Conservation (phyloP, 2,329 filamentous ascomycete species). For the Paraphaeosphaeria sporulosa region DNA sequence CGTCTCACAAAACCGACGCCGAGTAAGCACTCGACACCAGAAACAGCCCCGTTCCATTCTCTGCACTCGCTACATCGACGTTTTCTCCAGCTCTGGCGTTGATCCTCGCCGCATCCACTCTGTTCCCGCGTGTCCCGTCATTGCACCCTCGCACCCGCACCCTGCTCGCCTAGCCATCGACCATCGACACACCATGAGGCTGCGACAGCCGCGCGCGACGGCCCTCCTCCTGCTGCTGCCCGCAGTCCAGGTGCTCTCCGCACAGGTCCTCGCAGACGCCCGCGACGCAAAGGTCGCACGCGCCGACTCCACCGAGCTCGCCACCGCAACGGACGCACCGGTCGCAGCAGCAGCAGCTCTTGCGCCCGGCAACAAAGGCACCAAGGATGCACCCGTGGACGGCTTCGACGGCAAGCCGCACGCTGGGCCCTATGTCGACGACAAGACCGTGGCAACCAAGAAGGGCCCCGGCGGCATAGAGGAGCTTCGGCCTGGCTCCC, state of each 20-base stretch:
- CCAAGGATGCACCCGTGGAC: constrained; percentile 87
- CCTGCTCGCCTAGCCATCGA: constrained; percentile 19
- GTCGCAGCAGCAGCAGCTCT: constrained; percentile 23
- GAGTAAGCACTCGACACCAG: constrained; percentile 1
- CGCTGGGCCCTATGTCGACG: constrained; percentile 79
- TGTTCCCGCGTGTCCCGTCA: constrained; percentile 17
- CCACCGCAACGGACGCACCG: constrained; percentile 27
- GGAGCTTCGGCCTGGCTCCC: constrained; percentile 46
- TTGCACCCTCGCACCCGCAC: not conserved
- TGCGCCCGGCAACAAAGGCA: constrained; percentile 53
- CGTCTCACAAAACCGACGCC: constrained; percentile 22
- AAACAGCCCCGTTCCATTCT: constrained; percentile 4
- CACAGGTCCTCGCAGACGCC: constrained; percentile 50
- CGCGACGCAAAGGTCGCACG: constrained; percentile 38
- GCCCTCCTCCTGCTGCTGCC: constrained; percentile 63
- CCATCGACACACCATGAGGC: constrained; percentile 60
- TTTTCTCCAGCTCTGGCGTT: not conserved
- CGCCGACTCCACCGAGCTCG: constrained; percentile 34
- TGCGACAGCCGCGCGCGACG: constrained; percentile 62
- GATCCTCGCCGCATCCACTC: constrained; percentile 13
- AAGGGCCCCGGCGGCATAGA: constrained; percentile 45
- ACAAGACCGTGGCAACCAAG: constrained; percentile 39
- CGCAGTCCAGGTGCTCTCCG: constrained; percentile 65
- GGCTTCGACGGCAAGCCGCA: constrained; percentile 94
- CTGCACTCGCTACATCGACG: constrained; percentile 2